phyloP scores from a whole-genome alignment of 345 rosid genomes.

The Gossypium sturtianum region DNA sequence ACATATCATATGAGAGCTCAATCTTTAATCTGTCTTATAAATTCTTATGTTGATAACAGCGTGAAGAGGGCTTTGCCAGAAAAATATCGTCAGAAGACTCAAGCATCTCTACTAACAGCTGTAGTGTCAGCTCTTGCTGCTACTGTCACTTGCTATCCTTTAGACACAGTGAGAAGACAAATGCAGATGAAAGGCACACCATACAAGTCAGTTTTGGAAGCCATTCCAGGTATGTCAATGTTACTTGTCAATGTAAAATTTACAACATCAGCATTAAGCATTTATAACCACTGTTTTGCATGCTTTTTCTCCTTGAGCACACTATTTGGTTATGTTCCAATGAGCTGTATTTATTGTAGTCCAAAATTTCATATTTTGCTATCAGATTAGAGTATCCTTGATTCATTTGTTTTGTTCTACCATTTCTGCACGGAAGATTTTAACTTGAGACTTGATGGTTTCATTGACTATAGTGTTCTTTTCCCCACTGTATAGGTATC shows the following conservation, averaged over 20 bases:
- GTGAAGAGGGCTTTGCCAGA: constrained; percentile 91
- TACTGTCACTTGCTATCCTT: constrained; percentile 88
- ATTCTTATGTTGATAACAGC: constrained; percentile 35
- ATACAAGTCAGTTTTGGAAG: constrained; percentile 80
- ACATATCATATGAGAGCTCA: neutral
- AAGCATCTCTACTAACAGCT: constrained; percentile 75
- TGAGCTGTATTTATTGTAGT: neutral
- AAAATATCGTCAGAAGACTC: constrained; percentile 64
- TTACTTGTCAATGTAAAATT: neutral
- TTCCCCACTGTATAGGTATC: constrained; percentile 44
- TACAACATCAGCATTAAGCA: neutral
- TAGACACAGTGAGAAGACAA: constrained; percentile 93
- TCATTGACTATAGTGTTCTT: constrained; percentile 7
- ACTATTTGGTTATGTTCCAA: neutral
- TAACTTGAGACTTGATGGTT: neutral
- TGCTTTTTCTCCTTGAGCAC: neutral
- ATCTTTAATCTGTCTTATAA: neutral
- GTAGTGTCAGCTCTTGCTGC: constrained; percentile 79
- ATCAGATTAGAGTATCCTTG: constrained; percentile 4
- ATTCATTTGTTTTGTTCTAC: constrained; percentile 1
- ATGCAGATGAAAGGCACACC: constrained; percentile 96
- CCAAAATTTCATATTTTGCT: neutral
- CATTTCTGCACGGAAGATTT: neutral
- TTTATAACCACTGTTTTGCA: neutral
- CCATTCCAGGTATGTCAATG: constrained; percentile 51